phyloP scores from a whole-genome alignment of 2,329 filamentous ascomycete species.

The Venturia pyrina region DNA sequence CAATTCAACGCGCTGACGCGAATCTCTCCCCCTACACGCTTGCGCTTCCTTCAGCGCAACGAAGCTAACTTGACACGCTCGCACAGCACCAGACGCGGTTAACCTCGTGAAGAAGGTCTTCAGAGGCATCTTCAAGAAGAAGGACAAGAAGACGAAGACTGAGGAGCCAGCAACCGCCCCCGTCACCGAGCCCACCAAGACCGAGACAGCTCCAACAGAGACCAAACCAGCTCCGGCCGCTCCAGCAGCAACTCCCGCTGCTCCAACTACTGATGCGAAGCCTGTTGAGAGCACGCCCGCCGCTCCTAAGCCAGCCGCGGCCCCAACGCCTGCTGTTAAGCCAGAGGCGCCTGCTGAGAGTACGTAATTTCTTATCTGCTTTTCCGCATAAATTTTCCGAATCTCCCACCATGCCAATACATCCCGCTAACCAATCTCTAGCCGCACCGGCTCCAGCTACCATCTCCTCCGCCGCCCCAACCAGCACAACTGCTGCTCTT shows the following conservation, averaged over 20 bases:
- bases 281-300: slow-evolving; percentile 2
- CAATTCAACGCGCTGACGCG: neutral
- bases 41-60: neutral
- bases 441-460: slow-evolving; percentile 1
- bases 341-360: neutral
- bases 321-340: neutral
- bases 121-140: slow-evolving; percentile 10
- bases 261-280: slow-evolving; percentile 1
- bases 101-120: slow-evolving; percentile 9
- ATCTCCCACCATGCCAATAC: neutral
- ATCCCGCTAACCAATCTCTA: neutral
- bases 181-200: slow-evolving; percentile 10
- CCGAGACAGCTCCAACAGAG: slow-evolving; percentile 5
- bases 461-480: neutral
- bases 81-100: slow-evolving; percentile 4
- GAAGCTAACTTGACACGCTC: neutral
- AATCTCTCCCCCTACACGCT: neutral
- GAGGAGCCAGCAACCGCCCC: slow-evolving; percentile 1
- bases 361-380: slow-evolving; percentile 3
- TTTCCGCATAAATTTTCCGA: neutral
- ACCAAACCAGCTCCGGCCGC: slow-evolving; percentile 2
- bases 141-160: slow-evolving; percentile 8
- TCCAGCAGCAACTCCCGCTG: slow-evolving; percentile 1
- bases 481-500: neutral
- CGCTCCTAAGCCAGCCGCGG: neutral